Percentiles rank a stretch among this genome's conserved stretches.
phyloP scores from a whole-genome alignment of 164 flowering plant genomes.

The Tinospora cordifolia region DNA sequence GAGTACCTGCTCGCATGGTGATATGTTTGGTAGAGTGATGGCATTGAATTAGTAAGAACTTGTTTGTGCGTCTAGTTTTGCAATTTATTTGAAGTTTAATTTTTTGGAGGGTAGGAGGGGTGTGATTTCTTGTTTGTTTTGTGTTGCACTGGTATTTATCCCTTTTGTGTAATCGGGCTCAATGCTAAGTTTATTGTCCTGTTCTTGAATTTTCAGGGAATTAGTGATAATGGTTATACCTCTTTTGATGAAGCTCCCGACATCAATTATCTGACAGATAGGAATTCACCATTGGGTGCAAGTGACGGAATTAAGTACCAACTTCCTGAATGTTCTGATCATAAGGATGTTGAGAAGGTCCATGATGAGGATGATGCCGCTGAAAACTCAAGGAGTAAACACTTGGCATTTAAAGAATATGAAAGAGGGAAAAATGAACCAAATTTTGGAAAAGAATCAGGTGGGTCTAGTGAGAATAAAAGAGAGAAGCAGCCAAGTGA shows the following conservation, averaged over 20 bases:
- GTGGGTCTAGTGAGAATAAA: conserved; percentile 7
- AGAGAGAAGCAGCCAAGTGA: conserved; percentile 5
- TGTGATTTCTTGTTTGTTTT: not conserved
- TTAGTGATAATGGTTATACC: conserved; percentile 10
- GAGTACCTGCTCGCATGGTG: not conserved
- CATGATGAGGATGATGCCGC: conserved; percentile 7
- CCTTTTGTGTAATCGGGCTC: not conserved
- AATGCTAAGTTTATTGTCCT: not conserved
- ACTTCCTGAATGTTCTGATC: not conserved
- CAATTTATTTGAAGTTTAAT: not conserved
- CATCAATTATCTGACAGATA: conserved; percentile 8
- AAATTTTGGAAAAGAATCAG: conserved; percentile 6
- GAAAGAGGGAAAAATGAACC: not conserved
- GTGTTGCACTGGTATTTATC: not conserved
- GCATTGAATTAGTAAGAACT: conserved; percentile 52
- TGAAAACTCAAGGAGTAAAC: conserved; percentile 7
- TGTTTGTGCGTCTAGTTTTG: conserved; percentile 8
- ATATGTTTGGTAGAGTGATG: conserved; percentile 17
- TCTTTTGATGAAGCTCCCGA: conserved; percentile 5
- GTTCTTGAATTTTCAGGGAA: conserved; percentile 20
- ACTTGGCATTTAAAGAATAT: not conserved
- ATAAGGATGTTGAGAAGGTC: conserved; percentile 3
- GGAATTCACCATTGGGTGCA: not conserved
- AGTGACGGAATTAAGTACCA: conserved; percentile 7
- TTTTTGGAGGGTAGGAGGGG: not conserved